These are phyloP conservation scores for Naganishia randhawae DNA, from an alignment of 768 basidiomycete species.

Conservation along the genomic window DNA sequence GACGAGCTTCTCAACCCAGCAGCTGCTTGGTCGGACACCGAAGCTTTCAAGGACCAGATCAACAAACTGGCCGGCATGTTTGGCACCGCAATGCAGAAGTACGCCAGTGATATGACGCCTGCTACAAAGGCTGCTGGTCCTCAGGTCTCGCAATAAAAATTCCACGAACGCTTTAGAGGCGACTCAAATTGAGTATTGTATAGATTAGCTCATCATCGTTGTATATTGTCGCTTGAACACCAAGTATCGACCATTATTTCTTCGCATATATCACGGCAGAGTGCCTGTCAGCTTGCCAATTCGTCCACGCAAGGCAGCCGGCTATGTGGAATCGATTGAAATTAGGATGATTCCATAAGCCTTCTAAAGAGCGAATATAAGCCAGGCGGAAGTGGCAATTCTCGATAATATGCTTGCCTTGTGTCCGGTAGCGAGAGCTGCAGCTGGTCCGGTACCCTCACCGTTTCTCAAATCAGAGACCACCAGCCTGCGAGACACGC, in stretches of 20 bases:
- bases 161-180: not conserved
- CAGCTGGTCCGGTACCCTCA: too few relatives aligned
- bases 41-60: constrained; percentile 82
- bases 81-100: constrained; percentile 84
- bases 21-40: constrained; percentile 77
- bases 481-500: not conserved
- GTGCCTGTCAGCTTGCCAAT: too few relatives aligned
- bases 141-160: constrained; percentile 3
- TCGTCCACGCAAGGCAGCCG: too few relatives aligned
- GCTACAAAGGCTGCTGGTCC: constrained; percentile 83
- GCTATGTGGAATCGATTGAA: too few relatives aligned
- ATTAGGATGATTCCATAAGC: too few relatives aligned
- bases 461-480: too few relatives aligned
- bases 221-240: constrained; percentile 10
- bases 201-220: constrained; percentile 2
- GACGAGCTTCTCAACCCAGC: constrained; percentile 81
- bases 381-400: too few relatives aligned
- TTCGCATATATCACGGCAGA: too few relatives aligned
- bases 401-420: too few relatives aligned
- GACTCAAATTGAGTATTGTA: constrained; percentile 14
- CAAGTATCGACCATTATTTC: constrained; percentile 8
- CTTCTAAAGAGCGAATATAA: too few relatives aligned
- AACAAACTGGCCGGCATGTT: constrained; percentile 90
- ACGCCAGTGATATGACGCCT: constrained; percentile 76
- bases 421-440: too few relatives aligned